Evolutionary conservation across 2,329 filamentous ascomycete genomes (phyloP).

Genomic region (Penicillium occitanis): DNA sequence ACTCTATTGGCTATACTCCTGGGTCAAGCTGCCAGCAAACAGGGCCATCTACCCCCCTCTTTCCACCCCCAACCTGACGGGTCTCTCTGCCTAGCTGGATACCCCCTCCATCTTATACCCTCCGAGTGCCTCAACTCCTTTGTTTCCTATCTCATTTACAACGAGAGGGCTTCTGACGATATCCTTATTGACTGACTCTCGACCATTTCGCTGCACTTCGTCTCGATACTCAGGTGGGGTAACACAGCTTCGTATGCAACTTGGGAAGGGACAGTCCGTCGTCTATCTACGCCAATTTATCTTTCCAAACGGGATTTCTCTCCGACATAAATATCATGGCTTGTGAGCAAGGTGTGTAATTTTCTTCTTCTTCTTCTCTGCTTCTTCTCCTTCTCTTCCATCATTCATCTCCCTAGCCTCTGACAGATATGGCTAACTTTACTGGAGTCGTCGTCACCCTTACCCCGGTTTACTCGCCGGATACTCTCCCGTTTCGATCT

Average conservation of each 20-base stretch:
- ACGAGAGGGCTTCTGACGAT: neutral
- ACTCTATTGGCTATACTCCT: slow-evolving; percentile 1
- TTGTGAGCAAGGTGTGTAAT: slow-evolving; percentile 20
- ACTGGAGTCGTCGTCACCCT: slow-evolving; percentile 37
- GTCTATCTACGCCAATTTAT: neutral
- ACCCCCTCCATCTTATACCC: slow-evolving; percentile 7
- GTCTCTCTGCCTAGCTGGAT: slow-evolving; percentile 15
- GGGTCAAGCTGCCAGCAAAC: slow-evolving; percentile 11
- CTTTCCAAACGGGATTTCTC: neutral
- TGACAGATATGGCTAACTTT: slow-evolving; percentile 2
- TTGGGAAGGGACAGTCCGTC: neutral
- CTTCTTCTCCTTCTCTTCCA: slow-evolving; percentile 4
- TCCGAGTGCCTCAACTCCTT: neutral
- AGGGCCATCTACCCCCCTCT: neutral
- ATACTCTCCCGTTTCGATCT: slow-evolving; percentile 32
- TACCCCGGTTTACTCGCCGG: slow-evolving; percentile 28
- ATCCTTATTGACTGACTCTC: neutral
- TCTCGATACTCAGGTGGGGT: slow-evolving; percentile 5
- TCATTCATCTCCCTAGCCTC: neutral
- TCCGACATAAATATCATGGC: slow-evolving; percentile 16
- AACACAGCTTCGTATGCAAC: neutral
- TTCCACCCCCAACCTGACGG: neutral
- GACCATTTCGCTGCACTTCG: neutral
- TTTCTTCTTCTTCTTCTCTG: neutral
- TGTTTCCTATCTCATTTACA: neutral